Evolutionary conservation across 2,329 filamentous ascomycete species (phyloP).

Genomic region (Phyllosticta citribraziliensis): DNA sequence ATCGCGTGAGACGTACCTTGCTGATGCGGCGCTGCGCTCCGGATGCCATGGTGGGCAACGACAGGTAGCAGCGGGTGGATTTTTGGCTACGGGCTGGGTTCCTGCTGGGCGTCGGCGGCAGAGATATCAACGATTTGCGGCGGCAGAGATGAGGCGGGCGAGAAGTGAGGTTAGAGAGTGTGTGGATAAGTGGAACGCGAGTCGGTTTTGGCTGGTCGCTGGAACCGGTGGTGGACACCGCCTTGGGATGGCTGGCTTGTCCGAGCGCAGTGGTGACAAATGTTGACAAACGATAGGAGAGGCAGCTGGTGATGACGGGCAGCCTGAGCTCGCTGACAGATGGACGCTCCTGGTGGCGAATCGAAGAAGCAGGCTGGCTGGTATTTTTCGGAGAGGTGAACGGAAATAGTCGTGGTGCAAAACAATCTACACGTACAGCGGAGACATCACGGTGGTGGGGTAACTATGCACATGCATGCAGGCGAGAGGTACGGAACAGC

Average conservation of each 20-base stretch:
- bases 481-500: background rate
- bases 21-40: constrained; percentile 7
- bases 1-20: background rate
- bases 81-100: background rate
- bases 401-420: background rate
- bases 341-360: background rate
- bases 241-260: background rate
- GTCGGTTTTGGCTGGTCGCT: background rate
- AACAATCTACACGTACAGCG: background rate
- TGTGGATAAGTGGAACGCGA: background rate
- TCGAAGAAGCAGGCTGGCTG: background rate
- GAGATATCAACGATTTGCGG: background rate
- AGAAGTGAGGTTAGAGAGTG: background rate
- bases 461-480: background rate
- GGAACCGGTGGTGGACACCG: background rate
- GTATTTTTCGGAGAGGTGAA: background rate
- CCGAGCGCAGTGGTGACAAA: background rate
- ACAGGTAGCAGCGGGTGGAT: background rate
- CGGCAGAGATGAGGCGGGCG: background rate
- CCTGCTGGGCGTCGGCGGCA: background rate
- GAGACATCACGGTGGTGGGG: background rate
- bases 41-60: constrained; percentile 1
- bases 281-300: background rate
- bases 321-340: background rate
- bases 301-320: background rate